Percentiles rank a stretch among this genome's conserved stretches.
These are phyloP conservation scores for Wickerhamiella vanderwaltii DNA, from an alignment of 805 yeast genomes.

Conservation along the genomic window DNA sequence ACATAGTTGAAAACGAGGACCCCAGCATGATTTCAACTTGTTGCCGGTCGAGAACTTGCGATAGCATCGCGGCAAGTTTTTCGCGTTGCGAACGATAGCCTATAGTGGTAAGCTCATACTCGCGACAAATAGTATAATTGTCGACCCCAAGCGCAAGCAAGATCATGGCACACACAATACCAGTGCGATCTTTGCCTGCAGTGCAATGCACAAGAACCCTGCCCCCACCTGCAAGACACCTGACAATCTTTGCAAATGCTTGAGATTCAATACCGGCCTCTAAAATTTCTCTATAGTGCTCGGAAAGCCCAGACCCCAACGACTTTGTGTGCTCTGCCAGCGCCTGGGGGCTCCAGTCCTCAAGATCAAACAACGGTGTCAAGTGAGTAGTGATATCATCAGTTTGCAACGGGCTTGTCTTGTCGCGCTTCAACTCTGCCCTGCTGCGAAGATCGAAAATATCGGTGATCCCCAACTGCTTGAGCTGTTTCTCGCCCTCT, in stretches of 20 bases:
- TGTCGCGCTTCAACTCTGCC: constrained; percentile 33
- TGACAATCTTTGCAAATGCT: constrained; percentile 32
- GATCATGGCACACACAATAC: constrained; percentile 56
- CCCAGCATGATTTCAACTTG: constrained; percentile 47
- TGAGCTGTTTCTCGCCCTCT: constrained; percentile 35
- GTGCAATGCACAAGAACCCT: constrained; percentile 58
- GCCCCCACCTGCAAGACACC: constrained; percentile 34
- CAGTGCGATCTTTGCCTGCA: constrained; percentile 83
- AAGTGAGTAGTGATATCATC: constrained; percentile 39
- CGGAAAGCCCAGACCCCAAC: constrained; percentile 9
- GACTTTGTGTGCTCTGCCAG: constrained; percentile 35
- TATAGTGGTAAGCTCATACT: constrained; percentile 60
- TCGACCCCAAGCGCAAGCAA: constrained; percentile 55
- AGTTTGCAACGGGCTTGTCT: constrained; percentile 33
- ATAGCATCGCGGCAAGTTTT: neutral
- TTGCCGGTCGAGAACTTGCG: neutral
- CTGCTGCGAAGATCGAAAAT: constrained; percentile 59
- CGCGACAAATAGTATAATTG: constrained; percentile 50
- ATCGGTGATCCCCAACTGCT: constrained; percentile 36
- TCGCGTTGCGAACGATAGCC: constrained; percentile 5
- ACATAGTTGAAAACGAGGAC: constrained; percentile 59
- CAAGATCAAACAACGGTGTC: constrained; percentile 43
- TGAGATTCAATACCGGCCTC: constrained; percentile 24
- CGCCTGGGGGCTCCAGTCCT: constrained; percentile 52
- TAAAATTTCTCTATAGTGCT: constrained; percentile 50